Conservation (phyloP, 345 rosid species). For the Cochlearia excelsa region DNA sequence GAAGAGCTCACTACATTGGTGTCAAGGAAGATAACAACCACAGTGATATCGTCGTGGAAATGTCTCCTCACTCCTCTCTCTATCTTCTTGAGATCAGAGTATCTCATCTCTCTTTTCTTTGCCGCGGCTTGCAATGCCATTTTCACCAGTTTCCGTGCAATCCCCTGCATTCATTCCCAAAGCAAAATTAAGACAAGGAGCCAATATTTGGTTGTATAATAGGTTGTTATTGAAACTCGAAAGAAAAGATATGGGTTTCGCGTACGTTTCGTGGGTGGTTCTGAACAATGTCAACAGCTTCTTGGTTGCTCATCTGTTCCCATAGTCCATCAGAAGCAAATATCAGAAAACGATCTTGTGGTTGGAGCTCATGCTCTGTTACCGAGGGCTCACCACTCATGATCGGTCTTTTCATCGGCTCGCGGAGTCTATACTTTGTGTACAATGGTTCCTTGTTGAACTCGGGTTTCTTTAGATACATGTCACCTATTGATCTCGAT, state of each 20-base stretch:
- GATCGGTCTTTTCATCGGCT: conserved; percentile 77
- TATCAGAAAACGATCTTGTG: conserved; percentile 76
- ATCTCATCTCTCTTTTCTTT: conserved; percentile 52
- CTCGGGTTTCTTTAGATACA: conserved; percentile 81
- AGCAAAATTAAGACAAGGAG: not conserved
- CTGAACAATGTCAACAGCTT: conserved; percentile 85
- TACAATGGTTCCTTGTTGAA: conserved; percentile 88
- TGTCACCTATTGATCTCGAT: conserved; percentile 92
- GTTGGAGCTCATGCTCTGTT: conserved; percentile 61
- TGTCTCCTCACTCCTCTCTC: conserved; percentile 72
- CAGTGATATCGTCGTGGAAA: conserved; percentile 78
- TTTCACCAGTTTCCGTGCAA: conserved; percentile 66
- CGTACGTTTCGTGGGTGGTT: conserved; percentile 77
- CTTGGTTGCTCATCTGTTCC: conserved; percentile 94
- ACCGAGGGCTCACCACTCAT: conserved; percentile 83
- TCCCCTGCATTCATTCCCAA: conserved; percentile 46
- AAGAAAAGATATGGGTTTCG: conserved; percentile 21
- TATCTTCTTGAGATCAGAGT: conserved; percentile 71
- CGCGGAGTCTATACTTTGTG: conserved; percentile 75
- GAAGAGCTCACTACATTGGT: conserved; percentile 58
- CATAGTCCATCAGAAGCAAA: conserved; percentile 98
- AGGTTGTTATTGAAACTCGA: not conserved
- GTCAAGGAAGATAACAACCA: conserved; percentile 58
- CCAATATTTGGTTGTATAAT: conserved; percentile 5
- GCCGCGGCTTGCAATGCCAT: conserved; percentile 54